These are phyloP conservation scores for Vishniacozyma victoriae DNA, from an alignment of 768 basidiomycete genomes.

Conservation along the genomic window DNA sequence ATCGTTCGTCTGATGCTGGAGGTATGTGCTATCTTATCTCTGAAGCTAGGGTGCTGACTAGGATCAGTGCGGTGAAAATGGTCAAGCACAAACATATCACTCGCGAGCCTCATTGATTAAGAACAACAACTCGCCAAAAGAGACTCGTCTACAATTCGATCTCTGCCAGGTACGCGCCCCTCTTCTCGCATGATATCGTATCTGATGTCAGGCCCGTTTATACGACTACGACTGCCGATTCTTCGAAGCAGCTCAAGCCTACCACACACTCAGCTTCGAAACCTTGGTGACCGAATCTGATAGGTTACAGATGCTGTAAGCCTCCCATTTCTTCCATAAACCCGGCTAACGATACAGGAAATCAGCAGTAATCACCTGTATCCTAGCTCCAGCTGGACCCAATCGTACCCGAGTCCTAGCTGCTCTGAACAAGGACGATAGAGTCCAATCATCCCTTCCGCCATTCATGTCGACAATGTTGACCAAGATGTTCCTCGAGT, in stretches of 20 bases:
- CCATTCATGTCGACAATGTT: constrained; percentile 55
- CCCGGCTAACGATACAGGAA: constrained; percentile 11
- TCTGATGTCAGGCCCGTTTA: constrained; percentile 69
- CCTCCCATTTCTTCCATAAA: constrained; percentile 2
- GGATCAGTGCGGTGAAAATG: constrained; percentile 74
- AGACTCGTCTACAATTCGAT: constrained; percentile 52
- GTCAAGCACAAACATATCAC: constrained; percentile 96
- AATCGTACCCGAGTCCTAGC: constrained; percentile 89
- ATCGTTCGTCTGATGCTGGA: constrained; percentile 91
- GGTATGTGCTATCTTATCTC: constrained; percentile 34
- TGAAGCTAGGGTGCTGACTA: neutral
- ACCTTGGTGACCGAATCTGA: constrained; percentile 91
- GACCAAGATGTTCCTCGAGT: constrained; percentile 97
- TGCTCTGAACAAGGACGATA: constrained; percentile 88
- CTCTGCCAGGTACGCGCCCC: constrained; percentile 41
- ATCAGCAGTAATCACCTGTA: constrained; percentile 91
- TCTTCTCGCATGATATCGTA: neutral
- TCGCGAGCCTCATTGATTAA: constrained; percentile 88
- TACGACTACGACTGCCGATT: constrained; percentile 89
- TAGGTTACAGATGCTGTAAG: constrained; percentile 81
- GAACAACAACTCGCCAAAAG: constrained; percentile 70
- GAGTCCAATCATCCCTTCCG: constrained; percentile 52
- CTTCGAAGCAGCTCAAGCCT: constrained; percentile 84
- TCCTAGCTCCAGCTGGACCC: constrained; percentile 93
- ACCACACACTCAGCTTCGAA: constrained; percentile 89